Evolutionary conservation across 345 rosid genomes (phyloP).

Genomic region (Acer saccharum): DNA sequence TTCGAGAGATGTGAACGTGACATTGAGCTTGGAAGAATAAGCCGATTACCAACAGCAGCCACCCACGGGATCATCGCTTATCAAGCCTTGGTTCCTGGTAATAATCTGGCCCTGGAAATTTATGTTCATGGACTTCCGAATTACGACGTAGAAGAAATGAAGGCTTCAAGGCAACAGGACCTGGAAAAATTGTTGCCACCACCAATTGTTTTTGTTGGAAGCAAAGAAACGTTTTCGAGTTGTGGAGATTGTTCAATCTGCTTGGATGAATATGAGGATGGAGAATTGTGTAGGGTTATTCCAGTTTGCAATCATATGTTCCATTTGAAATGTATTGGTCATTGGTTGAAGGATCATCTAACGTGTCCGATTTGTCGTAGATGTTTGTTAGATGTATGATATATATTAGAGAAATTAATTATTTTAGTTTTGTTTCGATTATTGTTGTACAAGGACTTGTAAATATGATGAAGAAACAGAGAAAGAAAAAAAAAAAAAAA

Average conservation of each 20-base stretch:
- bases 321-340: conserved; percentile 27
- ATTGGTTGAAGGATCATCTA: conserved; percentile 23
- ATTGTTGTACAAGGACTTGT: too few relatives aligned
- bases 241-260: not conserved
- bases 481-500: too few relatives aligned
- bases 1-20: not conserved
- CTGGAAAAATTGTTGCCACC: conserved; percentile 18
- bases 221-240: not conserved
- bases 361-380: conserved; percentile 29
- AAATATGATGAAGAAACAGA: too few relatives aligned
- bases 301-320: conserved; percentile 24
- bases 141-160: not conserved
- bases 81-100: not conserved
- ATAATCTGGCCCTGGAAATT: not conserved
- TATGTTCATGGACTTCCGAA: not conserved
- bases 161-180: not conserved
- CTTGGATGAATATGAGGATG: not conserved
- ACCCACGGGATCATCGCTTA: not conserved
- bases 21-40: not conserved
- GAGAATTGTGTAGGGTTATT: conserved; percentile 2
- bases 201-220: not conserved
- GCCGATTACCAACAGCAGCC: not conserved
- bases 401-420: too few relatives aligned
- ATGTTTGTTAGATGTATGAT: not conserved
- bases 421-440: too few relatives aligned